phyloP scores from a whole-genome alignment of 129 eudicot genomes.

The Tagetes erecta region DNA sequence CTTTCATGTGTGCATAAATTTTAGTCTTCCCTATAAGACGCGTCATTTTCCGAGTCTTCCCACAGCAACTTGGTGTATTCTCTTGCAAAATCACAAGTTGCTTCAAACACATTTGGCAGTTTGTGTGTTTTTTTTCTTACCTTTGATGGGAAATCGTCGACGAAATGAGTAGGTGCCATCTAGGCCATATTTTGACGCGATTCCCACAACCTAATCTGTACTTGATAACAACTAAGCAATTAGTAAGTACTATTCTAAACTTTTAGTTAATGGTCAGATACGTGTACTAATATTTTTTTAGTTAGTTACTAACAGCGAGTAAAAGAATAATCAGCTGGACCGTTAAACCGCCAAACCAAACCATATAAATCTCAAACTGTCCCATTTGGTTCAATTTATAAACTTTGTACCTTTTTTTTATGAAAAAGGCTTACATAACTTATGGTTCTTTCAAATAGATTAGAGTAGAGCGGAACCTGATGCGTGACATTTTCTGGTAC shows the following conservation, averaged over 20 bases:
- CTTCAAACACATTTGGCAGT: conserved; percentile 74
- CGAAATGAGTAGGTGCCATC: conserved; percentile 39
- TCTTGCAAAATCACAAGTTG: conserved; percentile 89
- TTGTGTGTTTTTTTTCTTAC: conserved; percentile 35
- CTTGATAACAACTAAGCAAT: conserved; percentile 2
- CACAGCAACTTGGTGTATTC: conserved; percentile 72
- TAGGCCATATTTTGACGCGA: conserved; percentile 86
- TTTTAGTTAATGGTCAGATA: too few relatives aligned
- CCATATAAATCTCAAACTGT: too few relatives aligned
- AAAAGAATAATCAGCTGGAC: too few relatives aligned
- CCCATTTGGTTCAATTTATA: background rate
- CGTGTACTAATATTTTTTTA: too few relatives aligned
- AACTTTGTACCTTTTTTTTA: too few relatives aligned
- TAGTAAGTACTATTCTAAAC: background rate
- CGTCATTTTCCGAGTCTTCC: conserved; percentile 76
- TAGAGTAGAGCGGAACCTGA: conserved; percentile 55
- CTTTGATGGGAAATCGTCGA: conserved; percentile 67
- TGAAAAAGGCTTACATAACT: too few relatives aligned
- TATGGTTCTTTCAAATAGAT: too few relatives aligned
- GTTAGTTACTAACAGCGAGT: too few relatives aligned
- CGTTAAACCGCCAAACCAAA: too few relatives aligned
- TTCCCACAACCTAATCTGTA: conserved; percentile 95
- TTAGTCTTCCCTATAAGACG: conserved; percentile 70
- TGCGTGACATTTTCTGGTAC: conserved; percentile 97
- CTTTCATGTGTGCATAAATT: conserved; percentile 57